phyloP scores from a whole-genome alignment of 2,329 filamentous ascomycete species.

The Sporothrix phasma region DNA sequence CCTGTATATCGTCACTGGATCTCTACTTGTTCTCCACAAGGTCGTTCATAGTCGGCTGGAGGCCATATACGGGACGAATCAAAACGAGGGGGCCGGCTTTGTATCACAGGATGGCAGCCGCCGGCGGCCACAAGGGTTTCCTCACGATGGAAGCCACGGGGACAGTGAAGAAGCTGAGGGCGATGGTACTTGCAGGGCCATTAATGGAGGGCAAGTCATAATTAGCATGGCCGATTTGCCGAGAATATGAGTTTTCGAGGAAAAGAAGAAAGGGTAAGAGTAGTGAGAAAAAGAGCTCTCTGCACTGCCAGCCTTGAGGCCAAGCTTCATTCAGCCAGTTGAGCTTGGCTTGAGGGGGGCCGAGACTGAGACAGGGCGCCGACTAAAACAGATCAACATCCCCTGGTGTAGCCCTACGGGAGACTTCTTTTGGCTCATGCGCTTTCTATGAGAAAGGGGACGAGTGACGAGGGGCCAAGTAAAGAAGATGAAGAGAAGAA shows the following conservation, averaged over 20 bases:
- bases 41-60: neutral
- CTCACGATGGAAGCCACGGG: neutral
- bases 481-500: neutral
- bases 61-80: neutral
- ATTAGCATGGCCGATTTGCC: no score
- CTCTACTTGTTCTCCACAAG: neutral
- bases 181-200: neutral
- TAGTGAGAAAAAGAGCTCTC: neutral
- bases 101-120: neutral
- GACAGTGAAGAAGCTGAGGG: neutral
- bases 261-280: no score
- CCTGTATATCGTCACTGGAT: no score
- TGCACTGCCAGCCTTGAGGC: neutral
- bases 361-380: neutral
- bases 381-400: neutral
- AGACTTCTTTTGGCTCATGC: neutral
- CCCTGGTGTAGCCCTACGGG: neutral
- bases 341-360: neutral
- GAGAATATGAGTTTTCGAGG: no score
- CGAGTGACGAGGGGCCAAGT: neutral
- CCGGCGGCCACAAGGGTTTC: neutral
- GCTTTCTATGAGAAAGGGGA: neutral
- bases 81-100: neutral
- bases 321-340: neutral
- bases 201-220: neutral